Percentiles rank a stretch among this genome's conserved stretches.
Conservation (phyloP, 2,329 filamentous ascomycete species). For the Colletotrichum endophyticum region DNA sequence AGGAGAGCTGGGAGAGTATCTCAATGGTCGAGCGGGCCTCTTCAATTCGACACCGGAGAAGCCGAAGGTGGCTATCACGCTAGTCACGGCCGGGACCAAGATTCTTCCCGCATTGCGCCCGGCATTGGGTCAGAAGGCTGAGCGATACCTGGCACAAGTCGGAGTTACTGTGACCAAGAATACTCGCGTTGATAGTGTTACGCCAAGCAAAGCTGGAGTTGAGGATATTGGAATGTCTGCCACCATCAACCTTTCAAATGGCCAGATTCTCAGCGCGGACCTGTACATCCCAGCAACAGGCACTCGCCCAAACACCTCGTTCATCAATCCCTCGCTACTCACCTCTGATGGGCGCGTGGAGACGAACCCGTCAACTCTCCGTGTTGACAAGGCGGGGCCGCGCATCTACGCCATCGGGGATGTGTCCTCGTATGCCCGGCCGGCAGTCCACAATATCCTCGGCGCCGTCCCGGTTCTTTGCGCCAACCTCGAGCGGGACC, state of each 20-base stretch:
- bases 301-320: constrained; percentile 43
- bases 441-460: constrained; percentile 46
- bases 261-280: constrained; percentile 43
- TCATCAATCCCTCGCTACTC: constrained; percentile 35
- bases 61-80: constrained; percentile 47
- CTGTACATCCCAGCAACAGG: constrained; percentile 54
- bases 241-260: constrained; percentile 43
- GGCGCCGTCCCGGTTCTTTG: constrained; percentile 45
- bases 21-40: constrained; percentile 50
- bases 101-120: constrained; percentile 46
- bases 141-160: constrained; percentile 43
- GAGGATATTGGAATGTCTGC: constrained; percentile 29
- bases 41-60: constrained; percentile 33
- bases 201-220: constrained; percentile 32
- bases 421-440: constrained; percentile 40
- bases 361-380: constrained; percentile 39
- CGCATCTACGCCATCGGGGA: constrained; percentile 54
- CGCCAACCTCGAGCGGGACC: constrained; percentile 53
- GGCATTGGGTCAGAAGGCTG: constrained; percentile 42
- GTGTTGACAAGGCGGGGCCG: constrained; percentile 33
- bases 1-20: constrained; percentile 54
- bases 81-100: constrained; percentile 41
- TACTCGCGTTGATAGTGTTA: constrained; percentile 36
- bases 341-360: constrained; percentile 39
- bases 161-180: constrained; percentile 53